Evolutionary conservation across 179 eudicot species (phyloP).

Genomic region (Heliamphora pulchella): DNA sequence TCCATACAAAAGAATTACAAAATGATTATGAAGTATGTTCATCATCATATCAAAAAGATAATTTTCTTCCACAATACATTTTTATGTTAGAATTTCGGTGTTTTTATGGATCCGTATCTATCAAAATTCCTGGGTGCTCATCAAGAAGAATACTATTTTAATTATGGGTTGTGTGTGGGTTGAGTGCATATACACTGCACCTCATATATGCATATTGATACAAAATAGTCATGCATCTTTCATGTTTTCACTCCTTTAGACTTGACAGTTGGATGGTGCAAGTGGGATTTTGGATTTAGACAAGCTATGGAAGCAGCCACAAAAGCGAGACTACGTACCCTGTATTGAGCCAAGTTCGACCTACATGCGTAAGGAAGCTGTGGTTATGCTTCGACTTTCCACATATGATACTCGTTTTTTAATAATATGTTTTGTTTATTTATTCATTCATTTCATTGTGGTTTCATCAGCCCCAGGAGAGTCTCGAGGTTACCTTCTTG

Average conservation of each 20-base stretch:
- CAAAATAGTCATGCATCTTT: conserved; percentile 36
- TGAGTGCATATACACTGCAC: background rate
- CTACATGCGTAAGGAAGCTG: conserved; percentile 43
- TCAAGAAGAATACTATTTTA: background rate
- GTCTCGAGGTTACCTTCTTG: conserved; percentile 70
- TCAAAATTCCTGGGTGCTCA: background rate
- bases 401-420: background rate
- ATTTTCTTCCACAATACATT: too few species aligned
- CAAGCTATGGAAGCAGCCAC: conserved; percentile 83
- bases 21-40: too few species aligned
- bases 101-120: too few species aligned
- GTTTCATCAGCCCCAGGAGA: conserved; percentile 50
- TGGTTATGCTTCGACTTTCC: conserved; percentile 14
- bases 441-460: conserved; percentile 3
- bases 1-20: background rate
- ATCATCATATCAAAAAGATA: too few species aligned
- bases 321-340: conserved; percentile 63
- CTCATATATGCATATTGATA: conserved; percentile 12
- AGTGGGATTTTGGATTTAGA: conserved; percentile 34
- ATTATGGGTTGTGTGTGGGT: background rate
- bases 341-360: conserved; percentile 54
- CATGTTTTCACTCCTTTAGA: conserved; percentile 72
- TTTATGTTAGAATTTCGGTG: too few species aligned
- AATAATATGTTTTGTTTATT: conserved; percentile 15
- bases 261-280: conserved; percentile 70